Evolutionary conservation across 2,329 filamentous ascomycete species (phyloP).

Genomic region (Aphanocladium album): DNA sequence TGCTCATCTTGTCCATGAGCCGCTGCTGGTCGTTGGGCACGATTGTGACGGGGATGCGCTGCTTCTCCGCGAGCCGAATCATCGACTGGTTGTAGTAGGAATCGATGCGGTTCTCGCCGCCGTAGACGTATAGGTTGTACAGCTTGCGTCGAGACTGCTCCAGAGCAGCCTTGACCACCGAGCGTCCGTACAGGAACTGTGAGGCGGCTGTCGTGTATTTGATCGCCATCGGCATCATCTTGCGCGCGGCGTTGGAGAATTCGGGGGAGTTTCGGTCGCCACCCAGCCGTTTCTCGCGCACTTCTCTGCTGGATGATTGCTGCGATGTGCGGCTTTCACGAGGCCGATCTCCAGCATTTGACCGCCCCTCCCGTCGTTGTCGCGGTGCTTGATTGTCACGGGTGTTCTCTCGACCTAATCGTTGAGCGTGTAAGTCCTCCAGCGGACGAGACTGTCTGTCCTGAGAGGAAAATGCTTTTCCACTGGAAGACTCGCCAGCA

Average conservation of each 20-base stretch:
- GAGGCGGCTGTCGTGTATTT: conserved; percentile 77
- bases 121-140: conserved; percentile 79
- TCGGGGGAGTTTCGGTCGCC: not conserved
- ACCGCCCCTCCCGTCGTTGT: not conserved
- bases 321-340: not conserved
- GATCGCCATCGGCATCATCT: conserved; percentile 33
- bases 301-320: not conserved
- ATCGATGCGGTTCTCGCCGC: conserved; percentile 49
- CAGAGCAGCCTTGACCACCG: conserved; percentile 75
- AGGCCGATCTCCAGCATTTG: not conserved
- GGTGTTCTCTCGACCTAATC: not conserved
- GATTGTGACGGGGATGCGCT: conserved; percentile 50
- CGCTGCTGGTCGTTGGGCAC: conserved; percentile 58
- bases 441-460: too few relatives aligned
- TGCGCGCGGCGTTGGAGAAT: conserved; percentile 1
- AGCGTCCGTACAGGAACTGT: conserved; percentile 83
- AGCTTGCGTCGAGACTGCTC: conserved; percentile 61
- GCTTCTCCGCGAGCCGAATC: conserved; percentile 41
- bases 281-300: not conserved
- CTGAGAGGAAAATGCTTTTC: too few relatives aligned
- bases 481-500: too few relatives aligned
- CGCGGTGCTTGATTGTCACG: not conserved
- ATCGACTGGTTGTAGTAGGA: conserved; percentile 41
- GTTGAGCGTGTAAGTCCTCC: too few relatives aligned
- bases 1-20: conserved; percentile 78